A percentile compares a stretch with the other conserved stretches of the same genome.
phyloP scores from a whole-genome alignment of 2,329 filamentous ascomycete genomes.

The Clonostachys solani region DNA sequence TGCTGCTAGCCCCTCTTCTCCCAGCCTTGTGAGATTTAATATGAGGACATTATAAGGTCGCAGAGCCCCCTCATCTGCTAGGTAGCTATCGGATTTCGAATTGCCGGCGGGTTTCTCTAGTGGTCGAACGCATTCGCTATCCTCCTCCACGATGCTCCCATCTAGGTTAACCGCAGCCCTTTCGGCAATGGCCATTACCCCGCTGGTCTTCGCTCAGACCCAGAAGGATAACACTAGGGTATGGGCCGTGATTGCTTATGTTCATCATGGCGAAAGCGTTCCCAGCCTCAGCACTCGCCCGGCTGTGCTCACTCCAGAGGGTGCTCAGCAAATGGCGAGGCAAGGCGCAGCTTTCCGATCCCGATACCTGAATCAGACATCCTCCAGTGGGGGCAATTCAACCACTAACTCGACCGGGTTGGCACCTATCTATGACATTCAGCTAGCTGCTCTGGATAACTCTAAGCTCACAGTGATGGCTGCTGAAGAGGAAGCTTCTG shows the following conservation, averaged over 20 bases:
- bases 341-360: constrained; percentile 43
- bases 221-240: constrained; percentile 14
- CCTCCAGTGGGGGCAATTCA: not conserved
- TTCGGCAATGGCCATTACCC: too few species aligned
- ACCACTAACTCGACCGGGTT: not conserved
- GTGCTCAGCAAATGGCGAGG: constrained; percentile 45
- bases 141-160: too few species aligned
- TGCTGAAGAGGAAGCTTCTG: constrained; percentile 41
- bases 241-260: constrained; percentile 43
- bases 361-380: constrained; percentile 35
- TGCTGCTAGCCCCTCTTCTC: too few species aligned
- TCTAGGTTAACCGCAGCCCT: too few species aligned
- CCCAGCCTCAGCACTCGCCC: constrained; percentile 25
- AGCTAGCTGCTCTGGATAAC: constrained; percentile 40
- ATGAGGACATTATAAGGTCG: too few species aligned
- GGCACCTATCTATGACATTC: constrained; percentile 36
- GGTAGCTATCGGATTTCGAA: too few species aligned
- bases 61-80: too few species aligned
- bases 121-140: too few species aligned
- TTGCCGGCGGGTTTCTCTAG: too few species aligned
- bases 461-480: constrained; percentile 36
- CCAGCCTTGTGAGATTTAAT: too few species aligned
- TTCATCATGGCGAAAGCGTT: constrained; percentile 50
- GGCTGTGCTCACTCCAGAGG: constrained; percentile 42
- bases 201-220: not conserved